Evolutionary conservation across 768 basidiomycete species (phyloP), one percentile per base, ranked within the genome.

Genomic region (Podaxis carcinomalis): DNA sequence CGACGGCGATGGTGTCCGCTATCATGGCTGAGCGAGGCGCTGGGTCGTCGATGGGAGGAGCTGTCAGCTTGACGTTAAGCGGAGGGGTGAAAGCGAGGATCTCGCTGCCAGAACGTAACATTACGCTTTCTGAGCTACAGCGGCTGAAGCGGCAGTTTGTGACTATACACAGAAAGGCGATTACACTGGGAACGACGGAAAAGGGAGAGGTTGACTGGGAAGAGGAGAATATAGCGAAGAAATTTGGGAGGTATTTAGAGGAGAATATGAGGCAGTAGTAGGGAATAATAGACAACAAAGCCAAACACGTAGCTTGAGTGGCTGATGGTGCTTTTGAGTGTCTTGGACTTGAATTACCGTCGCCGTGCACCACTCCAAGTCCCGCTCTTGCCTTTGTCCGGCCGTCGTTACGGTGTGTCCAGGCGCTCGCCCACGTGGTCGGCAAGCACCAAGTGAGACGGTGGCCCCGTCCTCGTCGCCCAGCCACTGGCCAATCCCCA

Each of bases 131-230:
- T 0, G 93, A 96, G 74, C 78, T 97, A 58, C 95, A 96, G 71
- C 80, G 95, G 28, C 75, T 90, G 46, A 98, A 96, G 71, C 80
- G 95, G 46, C 95, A 98, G 71, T 98, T 96, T 68, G 89, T 96
- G 35, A 84, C 85, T 3, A 81, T 92, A 36, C 94, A 98, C 71
- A 93, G 90, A 70, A 94, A 93, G 66, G 93, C 92, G 5, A 88
- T 93, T 59, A 92, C 88, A 1, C 81, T 92, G 5, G 92, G 92
- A 13, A 87, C 87, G 14, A 89, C 84, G 5, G 92, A 92, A 67
- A 86, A 85, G 65, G 92, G 92, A 0, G 70, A 69, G 16, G 86
- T 94, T 28, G 86, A 91, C 65, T 94, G 91, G 89, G 82, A 78
- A 61, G 90, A 90, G 68, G 81, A 82, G 65, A 85, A 81, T 59